A percentile compares a stretch with the other conserved stretches of the same genome.
Conservation (phyloP, 2,329 filamentous ascomycete species). For the Clarireedia hainanense region DNA sequence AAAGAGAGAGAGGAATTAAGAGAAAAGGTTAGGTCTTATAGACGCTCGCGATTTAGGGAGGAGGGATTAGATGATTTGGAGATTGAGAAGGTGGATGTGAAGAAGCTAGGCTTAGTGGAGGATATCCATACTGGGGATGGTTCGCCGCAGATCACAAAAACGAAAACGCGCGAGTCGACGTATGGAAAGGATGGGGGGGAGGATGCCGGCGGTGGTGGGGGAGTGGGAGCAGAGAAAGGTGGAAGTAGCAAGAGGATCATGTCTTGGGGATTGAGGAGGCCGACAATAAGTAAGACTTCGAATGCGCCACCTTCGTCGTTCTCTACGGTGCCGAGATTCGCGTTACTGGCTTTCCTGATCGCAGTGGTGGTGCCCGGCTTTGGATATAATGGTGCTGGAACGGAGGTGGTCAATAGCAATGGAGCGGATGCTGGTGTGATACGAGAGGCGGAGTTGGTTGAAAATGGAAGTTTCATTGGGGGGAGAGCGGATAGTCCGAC, state of each 20-base stretch:
- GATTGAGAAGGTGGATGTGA: slow-evolving; percentile 5
- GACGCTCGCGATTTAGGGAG: slow-evolving; percentile 16
- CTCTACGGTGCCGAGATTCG: slow-evolving; percentile 36
- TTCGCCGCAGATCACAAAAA: neutral
- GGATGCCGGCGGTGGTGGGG: neutral
- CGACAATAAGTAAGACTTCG: slow-evolving; percentile 37
- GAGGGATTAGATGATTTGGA: slow-evolving; percentile 24
- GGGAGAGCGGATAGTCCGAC: slow-evolving; percentile 41
- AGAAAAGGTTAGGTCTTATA: neutral
- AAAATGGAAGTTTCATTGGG: slow-evolving; percentile 28
- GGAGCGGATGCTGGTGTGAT: slow-evolving; percentile 43
- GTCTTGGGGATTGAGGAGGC: slow-evolving; percentile 17
- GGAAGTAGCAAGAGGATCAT: neutral
- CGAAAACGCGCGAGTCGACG: neutral
- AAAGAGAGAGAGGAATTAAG: neutral
- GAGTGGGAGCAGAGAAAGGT: slow-evolving; percentile 5
- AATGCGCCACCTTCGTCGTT: slow-evolving; percentile 37
- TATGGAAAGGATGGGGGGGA: neutral
- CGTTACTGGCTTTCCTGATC: slow-evolving; percentile 42
- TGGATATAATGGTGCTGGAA: slow-evolving; percentile 30
- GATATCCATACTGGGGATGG: neutral
- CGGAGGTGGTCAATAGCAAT: slow-evolving; percentile 34
- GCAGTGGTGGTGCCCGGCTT: slow-evolving; percentile 43
- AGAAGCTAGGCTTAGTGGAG: neutral
- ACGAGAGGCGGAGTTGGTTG: slow-evolving; percentile 25